Evolutionary conservation across 1,139 yeast genomes (phyloP).

Genomic region (Saccharomyces hybrid): DNA sequence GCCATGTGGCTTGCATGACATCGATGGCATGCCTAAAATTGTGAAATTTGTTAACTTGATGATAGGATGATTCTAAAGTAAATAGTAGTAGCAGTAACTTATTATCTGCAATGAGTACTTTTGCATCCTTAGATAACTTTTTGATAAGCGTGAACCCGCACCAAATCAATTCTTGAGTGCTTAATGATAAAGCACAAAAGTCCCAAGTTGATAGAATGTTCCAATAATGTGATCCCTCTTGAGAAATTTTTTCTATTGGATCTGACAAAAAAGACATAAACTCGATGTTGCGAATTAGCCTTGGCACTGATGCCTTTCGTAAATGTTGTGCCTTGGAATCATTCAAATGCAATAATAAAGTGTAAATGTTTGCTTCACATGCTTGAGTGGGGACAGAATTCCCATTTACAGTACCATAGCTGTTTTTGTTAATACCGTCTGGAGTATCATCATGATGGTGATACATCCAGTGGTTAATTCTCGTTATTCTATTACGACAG

Average conservation of each 20-base stretch:
- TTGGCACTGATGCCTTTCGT: slow-evolving; percentile 1
- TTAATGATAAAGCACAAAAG: slow-evolving; percentile 25
- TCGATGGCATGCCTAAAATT: slow-evolving; percentile 94
- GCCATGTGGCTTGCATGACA: slow-evolving; percentile 75
- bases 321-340: background rate
- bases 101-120: slow-evolving; percentile 17
- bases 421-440: background rate
- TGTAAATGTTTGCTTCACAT: background rate
- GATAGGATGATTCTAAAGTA: slow-evolving; percentile 58
- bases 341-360: slow-evolving; percentile 4
- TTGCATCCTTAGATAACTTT: slow-evolving; percentile 17
- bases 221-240: slow-evolving; percentile 14
- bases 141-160: slow-evolving; percentile 23
- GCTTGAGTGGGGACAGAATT: background rate
- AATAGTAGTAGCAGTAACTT: slow-evolving; percentile 22
- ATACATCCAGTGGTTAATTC: slow-evolving; percentile 27
- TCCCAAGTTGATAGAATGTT: slow-evolving; percentile 23
- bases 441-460: slow-evolving; percentile 7
- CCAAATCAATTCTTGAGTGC: slow-evolving; percentile 23
- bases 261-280: background rate
- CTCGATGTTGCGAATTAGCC: background rate
- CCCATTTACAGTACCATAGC: background rate
- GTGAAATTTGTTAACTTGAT: slow-evolving; percentile 83
- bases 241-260: background rate
- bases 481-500: slow-evolving; percentile 14